phyloP scores from a whole-genome alignment of 2,329 filamentous ascomycete genomes.

The Aureobasidium sp. region DNA sequence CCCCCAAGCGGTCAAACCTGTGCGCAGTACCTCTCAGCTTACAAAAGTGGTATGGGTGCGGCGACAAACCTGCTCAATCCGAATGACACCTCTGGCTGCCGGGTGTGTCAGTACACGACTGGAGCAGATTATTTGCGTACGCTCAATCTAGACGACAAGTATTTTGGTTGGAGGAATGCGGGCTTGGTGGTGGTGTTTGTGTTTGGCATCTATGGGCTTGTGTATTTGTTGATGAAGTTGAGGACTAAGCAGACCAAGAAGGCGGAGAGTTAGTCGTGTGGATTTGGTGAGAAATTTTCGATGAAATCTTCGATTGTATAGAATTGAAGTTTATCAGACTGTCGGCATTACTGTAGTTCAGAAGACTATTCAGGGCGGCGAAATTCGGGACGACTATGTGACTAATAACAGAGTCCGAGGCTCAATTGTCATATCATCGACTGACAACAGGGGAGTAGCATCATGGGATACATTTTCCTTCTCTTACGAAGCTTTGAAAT shows the following conservation, averaged over 20 bases:
- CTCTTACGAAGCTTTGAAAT: too few species aligned
- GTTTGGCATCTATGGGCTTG: not conserved
- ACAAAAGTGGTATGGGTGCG: conserved; percentile 27
- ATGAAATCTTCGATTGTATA: too few species aligned
- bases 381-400: too few species aligned
- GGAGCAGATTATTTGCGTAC: conserved; percentile 9
- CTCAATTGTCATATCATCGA: too few species aligned
- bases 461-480: too few species aligned
- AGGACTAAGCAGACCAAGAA: conserved; percentile 11
- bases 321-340: too few species aligned
- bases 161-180: conserved; percentile 8
- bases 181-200: not conserved
- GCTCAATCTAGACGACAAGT: not conserved
- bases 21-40: conserved; percentile 34
- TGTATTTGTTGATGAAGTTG: conserved; percentile 9
- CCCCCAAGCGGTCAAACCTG: conserved; percentile 31
- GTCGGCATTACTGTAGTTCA: too few species aligned
- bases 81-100: conserved; percentile 26
- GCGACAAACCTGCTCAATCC: conserved; percentile 32
- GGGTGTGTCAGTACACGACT: conserved; percentile 7
- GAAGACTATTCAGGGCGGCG: too few species aligned
- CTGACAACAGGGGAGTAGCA: too few species aligned
- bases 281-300: too few species aligned
- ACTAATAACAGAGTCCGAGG: too few species aligned
- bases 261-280: not conserved